phyloP scores from a whole-genome alignment of 768 basidiomycete species.

The Suillus luteus region DNA sequence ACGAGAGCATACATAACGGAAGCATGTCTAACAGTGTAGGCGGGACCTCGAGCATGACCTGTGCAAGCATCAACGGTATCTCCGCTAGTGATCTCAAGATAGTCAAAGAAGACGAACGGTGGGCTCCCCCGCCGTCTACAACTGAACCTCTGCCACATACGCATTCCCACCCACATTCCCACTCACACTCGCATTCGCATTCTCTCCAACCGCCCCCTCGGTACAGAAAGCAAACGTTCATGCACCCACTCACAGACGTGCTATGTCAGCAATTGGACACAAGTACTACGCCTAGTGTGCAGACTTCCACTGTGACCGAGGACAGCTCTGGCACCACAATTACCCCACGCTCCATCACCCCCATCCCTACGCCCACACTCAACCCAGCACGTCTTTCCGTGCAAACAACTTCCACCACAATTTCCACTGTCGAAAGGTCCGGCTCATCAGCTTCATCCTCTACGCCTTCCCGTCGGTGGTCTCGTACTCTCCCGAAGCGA shows the following conservation, averaged over 20 bases:
- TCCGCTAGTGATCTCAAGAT: constrained; percentile 40
- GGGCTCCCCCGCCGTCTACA: constrained; percentile 14
- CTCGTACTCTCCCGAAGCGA: constrained; percentile 52
- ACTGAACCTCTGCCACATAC: constrained; percentile 28
- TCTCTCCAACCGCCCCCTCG: constrained; percentile 38
- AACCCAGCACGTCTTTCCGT: constrained; percentile 3
- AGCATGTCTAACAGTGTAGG: not conserved
- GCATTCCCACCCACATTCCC: constrained; percentile 26
- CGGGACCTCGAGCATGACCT: not conserved
- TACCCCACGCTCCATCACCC: not conserved
- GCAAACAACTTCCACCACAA: not conserved
- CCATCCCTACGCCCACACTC: not conserved
- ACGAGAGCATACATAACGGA: not conserved
- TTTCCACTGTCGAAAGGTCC: constrained; percentile 30
- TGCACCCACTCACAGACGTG: constrained; percentile 10
- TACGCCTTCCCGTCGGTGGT: constrained; percentile 49
- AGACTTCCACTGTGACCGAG: not conserved
- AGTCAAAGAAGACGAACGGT: constrained; percentile 37
- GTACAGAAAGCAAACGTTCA: constrained; percentile 26
- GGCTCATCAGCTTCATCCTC: constrained; percentile 18
- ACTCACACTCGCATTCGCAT: constrained; percentile 32
- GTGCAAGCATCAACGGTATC: constrained; percentile 13
- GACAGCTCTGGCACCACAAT: not conserved
- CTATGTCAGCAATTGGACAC: constrained; percentile 23
- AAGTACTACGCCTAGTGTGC: constrained; percentile 21